Conservation (phyloP, 257 asterid species). For the Nicotiana undulata region DNA sequence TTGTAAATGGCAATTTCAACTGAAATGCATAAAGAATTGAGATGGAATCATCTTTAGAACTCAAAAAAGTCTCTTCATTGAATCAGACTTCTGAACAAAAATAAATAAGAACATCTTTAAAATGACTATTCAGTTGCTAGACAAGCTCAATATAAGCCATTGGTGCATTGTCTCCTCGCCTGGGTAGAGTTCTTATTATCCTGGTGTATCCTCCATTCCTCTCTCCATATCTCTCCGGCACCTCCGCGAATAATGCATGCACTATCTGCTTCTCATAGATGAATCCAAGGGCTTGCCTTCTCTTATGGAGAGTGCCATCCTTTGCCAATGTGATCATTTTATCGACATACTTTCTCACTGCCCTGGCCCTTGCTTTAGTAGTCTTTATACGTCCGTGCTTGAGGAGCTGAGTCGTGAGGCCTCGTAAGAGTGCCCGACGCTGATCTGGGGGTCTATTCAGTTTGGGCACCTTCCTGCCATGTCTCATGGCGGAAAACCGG, state of each 20-base stretch:
- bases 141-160: slow-evolving; percentile 96
- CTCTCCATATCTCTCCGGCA: slow-evolving; percentile 75
- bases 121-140: slow-evolving; percentile 12
- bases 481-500: slow-evolving; percentile 75
- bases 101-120: not conserved
- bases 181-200: slow-evolving; percentile 80
- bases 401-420: slow-evolving; percentile 87
- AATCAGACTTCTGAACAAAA: not conserved
- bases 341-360: slow-evolving; percentile 79
- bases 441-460: slow-evolving; percentile 98
- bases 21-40: not conserved
- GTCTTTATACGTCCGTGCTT: slow-evolving; percentile 93
- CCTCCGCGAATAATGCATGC: slow-evolving; percentile 94
- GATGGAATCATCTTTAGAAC: not conserved
- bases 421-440: slow-evolving; percentile 78
- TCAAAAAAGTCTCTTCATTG: not conserved
- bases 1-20: too few relatives aligned
- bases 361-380: slow-evolving; percentile 91
- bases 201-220: slow-evolving; percentile 95
- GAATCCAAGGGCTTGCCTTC: slow-evolving; percentile 95
- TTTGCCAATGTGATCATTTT: slow-evolving; percentile 92
- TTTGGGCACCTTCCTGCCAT: slow-evolving; percentile 90
- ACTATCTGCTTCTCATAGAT: slow-evolving; percentile 90
- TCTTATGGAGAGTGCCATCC: slow-evolving; percentile 87
- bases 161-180: slow-evolving; percentile 89